These are phyloP conservation scores for Boletus tylopilopsis DNA, from an alignment of 768 basidiomycete species.

Conservation along the genomic window DNA sequence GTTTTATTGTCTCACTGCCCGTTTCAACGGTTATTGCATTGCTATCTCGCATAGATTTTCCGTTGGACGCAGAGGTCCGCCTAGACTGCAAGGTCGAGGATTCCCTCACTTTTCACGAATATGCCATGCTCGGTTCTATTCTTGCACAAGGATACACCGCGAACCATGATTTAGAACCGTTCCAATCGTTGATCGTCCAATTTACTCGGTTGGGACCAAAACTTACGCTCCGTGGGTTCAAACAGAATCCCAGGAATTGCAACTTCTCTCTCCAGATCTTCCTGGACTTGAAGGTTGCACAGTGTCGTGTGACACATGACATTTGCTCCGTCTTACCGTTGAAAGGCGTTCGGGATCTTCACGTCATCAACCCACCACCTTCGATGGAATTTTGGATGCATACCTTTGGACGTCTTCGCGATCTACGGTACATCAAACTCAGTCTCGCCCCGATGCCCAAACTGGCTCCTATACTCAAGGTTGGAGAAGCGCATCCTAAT, in stretches of 20 bases:
- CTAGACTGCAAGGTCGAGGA: not conserved
- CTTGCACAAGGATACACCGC: not conserved
- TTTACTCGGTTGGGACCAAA: too few relatives aligned
- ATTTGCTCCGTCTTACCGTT: too few relatives aligned
- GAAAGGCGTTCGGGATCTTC: too few relatives aligned
- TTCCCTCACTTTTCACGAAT: not conserved
- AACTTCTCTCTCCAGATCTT: too few relatives aligned
- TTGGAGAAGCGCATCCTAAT: too few relatives aligned
- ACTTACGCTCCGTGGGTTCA: too few relatives aligned
- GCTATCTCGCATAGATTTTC: constrained; percentile 3
- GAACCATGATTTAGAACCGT: not conserved
- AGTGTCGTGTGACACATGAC: too few relatives aligned
- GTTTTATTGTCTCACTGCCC: constrained; percentile 1
- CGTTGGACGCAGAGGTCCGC: not conserved
- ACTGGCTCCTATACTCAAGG: not conserved
- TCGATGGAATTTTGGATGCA: too few relatives aligned
- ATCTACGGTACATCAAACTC: not conserved
- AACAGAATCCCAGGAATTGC: too few relatives aligned
- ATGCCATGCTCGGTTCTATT: not conserved
- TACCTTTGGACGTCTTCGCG: too few relatives aligned
- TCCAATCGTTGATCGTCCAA: not conserved
- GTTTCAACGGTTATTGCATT: constrained; percentile 1
- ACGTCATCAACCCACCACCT: too few relatives aligned
- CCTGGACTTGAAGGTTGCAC: too few relatives aligned
- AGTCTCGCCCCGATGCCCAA: not conserved